Conservation (phyloP, 2,329 filamentous ascomycete species). For the Gremmenia infestans region DNA sequence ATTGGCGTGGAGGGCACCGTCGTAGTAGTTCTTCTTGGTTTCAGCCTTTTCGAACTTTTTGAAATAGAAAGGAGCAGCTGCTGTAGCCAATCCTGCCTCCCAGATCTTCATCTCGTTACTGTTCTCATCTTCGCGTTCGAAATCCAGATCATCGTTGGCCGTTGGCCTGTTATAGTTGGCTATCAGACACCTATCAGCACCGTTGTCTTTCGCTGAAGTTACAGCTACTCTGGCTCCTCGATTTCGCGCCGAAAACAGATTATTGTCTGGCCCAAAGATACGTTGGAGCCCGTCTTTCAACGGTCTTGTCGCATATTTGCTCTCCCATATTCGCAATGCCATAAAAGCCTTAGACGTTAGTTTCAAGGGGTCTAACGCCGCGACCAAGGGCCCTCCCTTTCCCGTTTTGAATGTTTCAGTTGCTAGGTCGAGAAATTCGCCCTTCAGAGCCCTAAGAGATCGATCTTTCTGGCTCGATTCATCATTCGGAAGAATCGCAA, state of each 20-base stretch:
- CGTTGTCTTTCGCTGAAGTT: constrained; percentile 9
- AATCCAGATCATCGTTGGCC: constrained; percentile 4
- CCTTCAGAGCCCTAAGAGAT: constrained; percentile 2
- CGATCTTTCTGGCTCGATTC: not conserved
- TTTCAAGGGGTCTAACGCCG: constrained; percentile 4
- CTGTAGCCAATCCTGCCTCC: constrained; percentile 22
- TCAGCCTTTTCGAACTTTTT: constrained; percentile 15
- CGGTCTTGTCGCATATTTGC: constrained; percentile 2
- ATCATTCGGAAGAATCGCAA: not conserved
- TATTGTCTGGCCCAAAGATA: constrained; percentile 2
- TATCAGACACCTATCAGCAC: constrained; percentile 5
- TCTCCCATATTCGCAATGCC: constrained; percentile 7
- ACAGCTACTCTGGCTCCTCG: constrained; percentile 6
- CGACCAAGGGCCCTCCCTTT: not conserved
- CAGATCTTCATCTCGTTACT: constrained; percentile 19
- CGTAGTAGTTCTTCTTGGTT: constrained; percentile 9
- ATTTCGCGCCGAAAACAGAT: constrained; percentile 4
- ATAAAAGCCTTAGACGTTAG: constrained; percentile 5
- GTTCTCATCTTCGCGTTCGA: constrained; percentile 15
- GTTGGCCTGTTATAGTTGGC: constrained; percentile 9
- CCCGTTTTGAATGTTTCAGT: constrained; percentile 1
- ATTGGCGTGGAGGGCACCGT: constrained; percentile 8
- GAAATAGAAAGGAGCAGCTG: constrained; percentile 22
- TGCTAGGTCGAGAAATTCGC: constrained; percentile 1
- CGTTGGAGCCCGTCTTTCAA: constrained; percentile 4